phyloP scores from a whole-genome alignment of 176 grass and related monocot genomes.

The Alopecurus myosuroides region DNA sequence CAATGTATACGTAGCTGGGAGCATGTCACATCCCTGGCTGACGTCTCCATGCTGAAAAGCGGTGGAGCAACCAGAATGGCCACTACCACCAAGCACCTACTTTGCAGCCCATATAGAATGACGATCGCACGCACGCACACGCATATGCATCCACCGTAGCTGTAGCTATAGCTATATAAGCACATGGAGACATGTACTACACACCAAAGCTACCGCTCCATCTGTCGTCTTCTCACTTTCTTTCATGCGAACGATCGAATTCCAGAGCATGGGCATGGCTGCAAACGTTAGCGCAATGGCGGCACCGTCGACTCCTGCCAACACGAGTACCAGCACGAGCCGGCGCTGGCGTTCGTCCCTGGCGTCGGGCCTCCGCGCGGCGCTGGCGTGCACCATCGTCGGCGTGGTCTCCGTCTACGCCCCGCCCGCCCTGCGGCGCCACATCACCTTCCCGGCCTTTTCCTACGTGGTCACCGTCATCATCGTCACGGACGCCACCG shows the following conservation, averaged over 20 bases:
- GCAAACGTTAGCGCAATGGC: background rate
- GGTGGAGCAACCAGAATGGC: conserved; percentile 44
- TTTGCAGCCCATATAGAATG: background rate
- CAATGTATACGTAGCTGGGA: background rate
- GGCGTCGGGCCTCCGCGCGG: conserved; percentile 44
- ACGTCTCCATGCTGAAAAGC: background rate
- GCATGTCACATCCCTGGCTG: background rate
- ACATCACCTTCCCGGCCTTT: conserved; percentile 71
- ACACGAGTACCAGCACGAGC: background rate
- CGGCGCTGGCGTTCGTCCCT: conserved; percentile 40
- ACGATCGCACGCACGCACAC: background rate
- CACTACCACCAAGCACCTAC: conserved; percentile 31
- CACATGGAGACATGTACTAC: background rate
- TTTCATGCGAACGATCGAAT: background rate
- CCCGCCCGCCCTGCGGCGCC: conserved; percentile 20
- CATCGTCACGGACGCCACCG: conserved; percentile 53
- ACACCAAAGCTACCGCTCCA: background rate
- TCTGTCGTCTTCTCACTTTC: background rate
- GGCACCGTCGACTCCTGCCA: background rate
- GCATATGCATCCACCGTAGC: background rate
- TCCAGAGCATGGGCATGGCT: background rate
- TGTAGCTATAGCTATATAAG: background rate
- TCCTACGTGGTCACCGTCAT: conserved; percentile 69
- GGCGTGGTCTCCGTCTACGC: conserved; percentile 50
- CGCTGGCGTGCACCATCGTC: conserved; percentile 60